Base-by-base conservation (phyloP, 371 early-diverging fungal species). In the Mucor mucedo region DNA sequence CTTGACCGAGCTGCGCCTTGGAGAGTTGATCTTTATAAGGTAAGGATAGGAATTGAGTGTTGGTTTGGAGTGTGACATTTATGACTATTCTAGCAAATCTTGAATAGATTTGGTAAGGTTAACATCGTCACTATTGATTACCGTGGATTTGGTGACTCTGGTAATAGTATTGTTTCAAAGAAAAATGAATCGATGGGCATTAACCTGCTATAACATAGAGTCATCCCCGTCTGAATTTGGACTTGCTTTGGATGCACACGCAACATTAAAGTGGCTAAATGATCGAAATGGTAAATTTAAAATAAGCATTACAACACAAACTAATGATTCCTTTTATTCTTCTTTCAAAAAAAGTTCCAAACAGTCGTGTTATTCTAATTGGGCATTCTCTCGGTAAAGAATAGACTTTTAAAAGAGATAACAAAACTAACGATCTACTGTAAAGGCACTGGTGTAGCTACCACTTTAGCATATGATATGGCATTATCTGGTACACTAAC, bases 81-180 rank as follows among this genome's bases (percentile, higher is more conserved):
- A 40, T 42, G 39, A 3, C 10, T 27, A 49, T 13, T 2, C 13
- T 45, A 69, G 69, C 45, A 54, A 47, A 28, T 69, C 35, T 47
- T 49, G 14, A 55, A 53, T 35, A 35, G 58, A 52, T 80, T 78
- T 66, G 62, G 59, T 9, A 64, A 69, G 1, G 48, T 75, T 21
- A 78, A 81, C 55, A 53, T 81, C n/a, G 59, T 81, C 41, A 55
- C 73, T 5, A 71, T 81, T 33, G 81, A 81, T 47, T 81, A 81
- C 58, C 75, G 81, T 29, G 81, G 81, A 11, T 81, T 76, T 67
- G 81, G 81, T 35, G 75, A 81, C 53, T 81, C 81, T 32, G 73
- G 79, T 70, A 72, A 33, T 21, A 49, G n/a, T 13, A 42, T 49
- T 54, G 40, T 40, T 52, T 16, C 8, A 41, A 33, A 10, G 35